Base-by-base conservation (phyloP, 495 filamentous ascomycete species). In the Recurvomyces mirabilis region DNA sequence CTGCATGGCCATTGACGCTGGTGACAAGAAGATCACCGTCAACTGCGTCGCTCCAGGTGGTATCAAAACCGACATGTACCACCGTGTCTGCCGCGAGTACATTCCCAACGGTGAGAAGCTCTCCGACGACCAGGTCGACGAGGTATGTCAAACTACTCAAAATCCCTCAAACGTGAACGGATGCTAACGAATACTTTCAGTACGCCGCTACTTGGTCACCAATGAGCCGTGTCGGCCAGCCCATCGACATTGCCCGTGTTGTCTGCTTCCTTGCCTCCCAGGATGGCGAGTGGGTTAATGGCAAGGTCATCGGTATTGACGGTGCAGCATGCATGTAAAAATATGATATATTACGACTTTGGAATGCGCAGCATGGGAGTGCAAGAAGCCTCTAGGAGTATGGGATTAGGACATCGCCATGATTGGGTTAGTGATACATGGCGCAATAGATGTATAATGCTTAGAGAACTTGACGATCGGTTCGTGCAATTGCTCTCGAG, bases 41-140 rank as follows among this genome's bases (percentile, higher is more conserved):
- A 81, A 81, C 60, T 72, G 68, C 52, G 68, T 81, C 34, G 77
- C 77, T 3, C 77, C 77, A 33, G 77, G 77, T 35, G 77, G 77
- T 40, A 74, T 81, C 63, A 77, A 79, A 68, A 76, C 74, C 40
- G 77, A 81, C 56, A 81, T 81, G 77, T 81, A 77, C 67, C 68
- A 78, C 55, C 67, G 68, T 54, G 75, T 77, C 41, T 75, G 71
- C 60, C 66, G 70, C 41, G 74, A 77, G 63, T 81, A 80, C 65
- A 79, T 79, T 45, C 77, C 76, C 38, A 60, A 62, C 35, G 76
- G 73, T 46, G 67, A 63, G 20, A 70, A 68, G 56, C 47, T 67
- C 30, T 53, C 26, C 58, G 54, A 67, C 60, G 64, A 67, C 50
- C 57, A 67, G 43, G 64, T 67, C 43, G 64, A 67, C 45, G 61